These are phyloP conservation scores for Diddensiella santjacobensis DNA, from an alignment of 805 yeast genomes.

Conservation along the genomic window DNA sequence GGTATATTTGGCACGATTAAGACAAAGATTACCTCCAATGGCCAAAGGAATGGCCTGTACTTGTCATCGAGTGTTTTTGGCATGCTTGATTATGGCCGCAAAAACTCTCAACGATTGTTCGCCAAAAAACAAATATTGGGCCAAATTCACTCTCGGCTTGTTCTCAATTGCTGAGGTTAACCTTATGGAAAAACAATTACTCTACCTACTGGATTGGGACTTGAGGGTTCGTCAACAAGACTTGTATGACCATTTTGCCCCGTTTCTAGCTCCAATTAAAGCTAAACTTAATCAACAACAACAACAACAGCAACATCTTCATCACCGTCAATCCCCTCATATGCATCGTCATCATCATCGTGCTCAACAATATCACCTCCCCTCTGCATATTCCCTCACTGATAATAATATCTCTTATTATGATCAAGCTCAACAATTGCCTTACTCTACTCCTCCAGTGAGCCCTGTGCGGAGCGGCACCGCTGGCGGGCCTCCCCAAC, in stretches of 20 bases:
- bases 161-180: constrained; percentile 75
- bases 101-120: constrained; percentile 89
- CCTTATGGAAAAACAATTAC: constrained; percentile 84
- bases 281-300: constrained; percentile 34
- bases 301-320: constrained; percentile 6
- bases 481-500: background rate
- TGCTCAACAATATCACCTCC: constrained; percentile 2
- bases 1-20: constrained; percentile 74
- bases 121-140: constrained; percentile 96
- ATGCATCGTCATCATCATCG: constrained; percentile 3
- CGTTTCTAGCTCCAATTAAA: constrained; percentile 74
- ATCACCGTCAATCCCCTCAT: constrained; percentile 2
- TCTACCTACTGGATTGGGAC: constrained; percentile 82
- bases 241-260: constrained; percentile 62
- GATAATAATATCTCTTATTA: constrained; percentile 1
- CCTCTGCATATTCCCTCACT: constrained; percentile 2
- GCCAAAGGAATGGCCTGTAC: constrained; percentile 89
- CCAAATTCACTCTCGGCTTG: constrained; percentile 84
- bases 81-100: constrained; percentile 87
- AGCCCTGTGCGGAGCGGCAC: constrained; percentile 4
- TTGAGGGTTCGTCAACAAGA: constrained; percentile 68
- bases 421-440: background rate
- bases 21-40: constrained; percentile 74
- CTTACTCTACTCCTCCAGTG: constrained; percentile 8
- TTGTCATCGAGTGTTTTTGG: constrained; percentile 86